Percentiles rank a stretch among this genome's conserved stretches.
These are phyloP conservation scores for Nannochloris sp. DNA, from an alignment of 139 green algal genomes.

Conservation along the genomic window DNA sequence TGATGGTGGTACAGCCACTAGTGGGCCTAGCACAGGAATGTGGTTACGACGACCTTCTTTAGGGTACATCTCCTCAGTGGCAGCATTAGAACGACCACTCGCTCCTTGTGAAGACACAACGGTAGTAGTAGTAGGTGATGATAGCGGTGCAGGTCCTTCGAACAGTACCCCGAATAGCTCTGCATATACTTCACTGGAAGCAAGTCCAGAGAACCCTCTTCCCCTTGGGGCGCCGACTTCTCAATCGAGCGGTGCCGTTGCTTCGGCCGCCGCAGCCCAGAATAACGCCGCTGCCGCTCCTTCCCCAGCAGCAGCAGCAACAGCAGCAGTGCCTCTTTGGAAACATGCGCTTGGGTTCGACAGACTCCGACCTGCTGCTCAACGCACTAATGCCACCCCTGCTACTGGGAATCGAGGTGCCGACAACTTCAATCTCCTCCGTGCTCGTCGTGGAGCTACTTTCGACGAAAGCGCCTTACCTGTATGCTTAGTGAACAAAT, in stretches of 20 bases:
- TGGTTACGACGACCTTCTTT: background rate
- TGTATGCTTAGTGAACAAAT: constrained; percentile 81
- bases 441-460: background rate
- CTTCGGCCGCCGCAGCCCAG: background rate
- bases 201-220: too few species aligned
- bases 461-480: background rate
- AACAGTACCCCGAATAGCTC: background rate
- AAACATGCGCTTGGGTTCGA: background rate
- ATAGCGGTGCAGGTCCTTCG: too few species aligned
- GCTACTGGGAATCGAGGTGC: background rate
- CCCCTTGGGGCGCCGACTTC: background rate
- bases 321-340: background rate
- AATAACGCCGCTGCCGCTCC: background rate
- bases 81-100: background rate
- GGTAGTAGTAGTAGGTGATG: too few species aligned
- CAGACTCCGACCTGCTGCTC: background rate
- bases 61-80: background rate
- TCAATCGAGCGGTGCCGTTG: background rate
- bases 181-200: background rate
- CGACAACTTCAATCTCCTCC: too few species aligned
- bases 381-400: background rate
- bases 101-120: background rate
- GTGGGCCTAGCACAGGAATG: background rate
- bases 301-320: background rate
- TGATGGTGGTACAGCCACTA: background rate